Conservation (phyloP, 2,329 filamentous ascomycete genomes). For the Zymoseptoria crescenta region DNA sequence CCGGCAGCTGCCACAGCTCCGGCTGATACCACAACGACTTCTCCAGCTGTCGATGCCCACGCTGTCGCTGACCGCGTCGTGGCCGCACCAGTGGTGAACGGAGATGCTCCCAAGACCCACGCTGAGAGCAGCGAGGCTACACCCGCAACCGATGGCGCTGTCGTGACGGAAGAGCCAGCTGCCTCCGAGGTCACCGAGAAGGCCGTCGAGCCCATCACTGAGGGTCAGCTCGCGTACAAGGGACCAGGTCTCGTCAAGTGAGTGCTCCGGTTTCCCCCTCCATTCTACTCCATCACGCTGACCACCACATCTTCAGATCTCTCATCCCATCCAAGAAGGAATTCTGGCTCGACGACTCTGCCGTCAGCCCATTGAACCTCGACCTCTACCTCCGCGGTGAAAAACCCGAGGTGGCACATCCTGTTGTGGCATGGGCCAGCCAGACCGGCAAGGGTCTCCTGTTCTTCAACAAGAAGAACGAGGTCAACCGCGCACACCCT, state of each 20-base stretch:
- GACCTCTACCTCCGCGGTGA: conserved; percentile 74
- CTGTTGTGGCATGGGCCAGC: conserved; percentile 78
- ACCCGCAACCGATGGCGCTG: conserved; percentile 27
- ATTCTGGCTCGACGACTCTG: conserved; percentile 61
- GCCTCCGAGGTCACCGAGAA: conserved; percentile 39
- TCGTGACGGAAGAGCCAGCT: conserved; percentile 34
- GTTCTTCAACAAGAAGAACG: conserved; percentile 76
- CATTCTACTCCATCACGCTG: not conserved
- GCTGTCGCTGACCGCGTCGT: conserved; percentile 32
- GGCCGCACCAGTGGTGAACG: conserved; percentile 28
- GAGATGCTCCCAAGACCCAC: conserved; percentile 34
- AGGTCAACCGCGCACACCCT: conserved; percentile 68
- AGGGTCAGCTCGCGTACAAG: conserved; percentile 86
- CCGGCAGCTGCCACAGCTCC: conserved; percentile 2
- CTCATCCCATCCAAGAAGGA: conserved; percentile 87
- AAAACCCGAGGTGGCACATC: conserved; percentile 72
- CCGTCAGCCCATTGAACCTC: conserved; percentile 67
- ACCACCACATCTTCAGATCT: conserved; percentile 49
- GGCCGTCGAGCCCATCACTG: conserved; percentile 61
- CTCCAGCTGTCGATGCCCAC: conserved; percentile 28
- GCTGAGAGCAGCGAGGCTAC: conserved; percentile 19
- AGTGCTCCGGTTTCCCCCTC: conserved; percentile 30
- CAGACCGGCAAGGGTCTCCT: conserved; percentile 93
- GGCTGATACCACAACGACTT: conserved; percentile 22
- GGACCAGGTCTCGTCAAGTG: conserved; percentile 83